Evolutionary conservation across 352 stramenopile species (phyloP), one percentile per base, ranked within the genome.

Genomic region (Aphanomyces euteiches): DNA sequence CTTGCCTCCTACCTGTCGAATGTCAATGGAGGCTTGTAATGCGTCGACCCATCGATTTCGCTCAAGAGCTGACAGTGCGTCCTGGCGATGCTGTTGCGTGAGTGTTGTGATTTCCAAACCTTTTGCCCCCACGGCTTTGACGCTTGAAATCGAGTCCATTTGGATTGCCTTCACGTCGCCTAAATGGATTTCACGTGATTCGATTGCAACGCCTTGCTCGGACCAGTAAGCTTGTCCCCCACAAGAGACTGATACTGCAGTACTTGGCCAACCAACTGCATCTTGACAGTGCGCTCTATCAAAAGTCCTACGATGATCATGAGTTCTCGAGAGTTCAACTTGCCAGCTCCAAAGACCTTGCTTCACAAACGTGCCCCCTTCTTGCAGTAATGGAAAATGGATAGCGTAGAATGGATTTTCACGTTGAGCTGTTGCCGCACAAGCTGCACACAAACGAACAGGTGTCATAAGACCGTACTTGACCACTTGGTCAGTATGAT

Each of bases 191-290:
- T 36, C 17, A 13, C 7, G n/a, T 7, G 28, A 63, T 21, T 7
- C 19, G 17, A 15, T 28, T 28, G 28, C 28, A 28, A 28, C 28
- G 28, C 0, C 28, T 28, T 28, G 28, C 28, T 28, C 28, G 28
- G 28, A 28, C 28, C 28, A 28, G 28, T 28, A 28, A 28, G 28
- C 28, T 28, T 39, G 19, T 48, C 41, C 36, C 56, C 13, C 17
- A 63, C 40, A 17, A 70, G 41, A 5, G 64, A 61, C 19, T 70
- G 64, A 19, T 70, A 70, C 54, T 70, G 64, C 10, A 70, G 19
- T 10, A 21, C 48, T 28, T 58, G 28, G 39, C 56, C 64, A 19
- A 70, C 40, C 21, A 59, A 56, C 41, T n/a, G 15, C 6, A 70
- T n/a, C 12, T 61, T 61, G n/a, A 70, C 64, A 15, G 36, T 41